A percentile compares a stretch with the other conserved stretches of the same genome.
phyloP scores from a whole-genome alignment of 768 basidiomycete species.

The Cystofilobasidium bisporidii region DNA sequence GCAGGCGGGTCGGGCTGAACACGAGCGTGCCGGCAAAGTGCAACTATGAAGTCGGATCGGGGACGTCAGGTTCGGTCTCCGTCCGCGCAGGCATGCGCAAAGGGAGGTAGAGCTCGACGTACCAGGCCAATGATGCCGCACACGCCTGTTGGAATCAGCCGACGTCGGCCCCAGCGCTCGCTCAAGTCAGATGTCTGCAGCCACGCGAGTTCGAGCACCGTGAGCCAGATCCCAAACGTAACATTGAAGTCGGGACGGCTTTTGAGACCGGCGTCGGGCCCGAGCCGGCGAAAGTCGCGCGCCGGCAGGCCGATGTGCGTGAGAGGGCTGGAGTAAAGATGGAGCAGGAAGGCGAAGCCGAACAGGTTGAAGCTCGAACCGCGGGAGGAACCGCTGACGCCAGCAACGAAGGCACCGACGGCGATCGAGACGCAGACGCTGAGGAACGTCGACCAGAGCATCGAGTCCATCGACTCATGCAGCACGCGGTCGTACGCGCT shows the following conservation, averaged over 20 bases:
- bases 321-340: conserved; percentile 23
- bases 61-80: neutral
- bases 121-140: conserved; percentile 20
- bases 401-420: neutral
- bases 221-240: conserved; percentile 7
- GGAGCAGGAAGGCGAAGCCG: conserved; percentile 24
- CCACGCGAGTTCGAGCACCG: conserved; percentile 17
- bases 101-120: neutral
- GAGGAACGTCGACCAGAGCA: conserved; percentile 21
- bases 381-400: neutral
- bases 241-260: conserved; percentile 9
- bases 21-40: conserved; percentile 9
- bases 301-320: conserved; percentile 14
- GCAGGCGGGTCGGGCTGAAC: conserved; percentile 1
- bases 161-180: neutral
- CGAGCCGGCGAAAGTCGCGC: neutral
- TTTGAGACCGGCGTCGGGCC: neutral
- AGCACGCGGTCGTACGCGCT: neutral
- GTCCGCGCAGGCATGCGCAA: neutral
- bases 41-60: neutral
- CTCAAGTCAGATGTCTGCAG: conserved; percentile 1
- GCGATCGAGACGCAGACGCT: neutral
- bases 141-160: conserved; percentile 16
- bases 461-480: neutral
- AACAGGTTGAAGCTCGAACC: conserved; percentile 23